Conservation (phyloP, 2,329 filamentous ascomycete genomes). For the Fusarium setosum region DNA sequence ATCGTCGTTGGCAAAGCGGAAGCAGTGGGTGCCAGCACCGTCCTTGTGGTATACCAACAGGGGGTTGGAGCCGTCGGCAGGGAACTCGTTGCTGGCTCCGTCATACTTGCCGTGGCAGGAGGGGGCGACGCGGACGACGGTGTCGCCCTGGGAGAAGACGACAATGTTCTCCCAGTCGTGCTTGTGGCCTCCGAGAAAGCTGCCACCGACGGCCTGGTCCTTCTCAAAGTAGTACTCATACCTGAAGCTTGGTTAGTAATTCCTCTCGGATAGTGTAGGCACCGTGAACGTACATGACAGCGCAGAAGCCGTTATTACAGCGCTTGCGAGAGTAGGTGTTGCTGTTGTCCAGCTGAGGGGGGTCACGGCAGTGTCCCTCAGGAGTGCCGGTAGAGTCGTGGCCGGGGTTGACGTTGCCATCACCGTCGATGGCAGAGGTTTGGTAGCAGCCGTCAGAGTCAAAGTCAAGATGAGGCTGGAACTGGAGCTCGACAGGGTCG, state of each 20-base stretch:
- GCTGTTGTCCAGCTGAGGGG: conserved; percentile 44
- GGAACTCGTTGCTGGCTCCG: conserved; percentile 37
- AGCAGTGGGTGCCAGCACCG: conserved; percentile 43
- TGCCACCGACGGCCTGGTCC: conserved; percentile 50
- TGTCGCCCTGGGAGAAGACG: conserved; percentile 45
- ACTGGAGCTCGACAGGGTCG: conserved; percentile 47
- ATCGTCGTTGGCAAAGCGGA: conserved; percentile 44
- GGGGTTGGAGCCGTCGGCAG: conserved; percentile 31
- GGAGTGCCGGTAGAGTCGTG: conserved; percentile 43
- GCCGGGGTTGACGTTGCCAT: conserved; percentile 47
- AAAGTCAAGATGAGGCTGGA: conserved; percentile 53
- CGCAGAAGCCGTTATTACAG: conserved; percentile 49
- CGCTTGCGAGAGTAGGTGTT: conserved; percentile 47
- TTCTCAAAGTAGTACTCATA: conserved; percentile 57
- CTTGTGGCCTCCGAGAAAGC: conserved; percentile 49
- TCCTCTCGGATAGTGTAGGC: fast-evolving
- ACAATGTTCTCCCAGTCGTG: conserved; percentile 57
- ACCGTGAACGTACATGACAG: conserved; percentile 38
- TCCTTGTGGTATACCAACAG: conserved; percentile 47
- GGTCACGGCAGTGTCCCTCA: conserved; percentile 45
- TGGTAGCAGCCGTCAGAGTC: conserved; percentile 57
- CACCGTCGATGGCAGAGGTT: conserved; percentile 56
- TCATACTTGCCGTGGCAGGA: conserved; percentile 43
- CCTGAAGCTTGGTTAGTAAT: conserved; percentile 12
- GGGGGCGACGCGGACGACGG: conserved; percentile 42